These are phyloP conservation scores for Stipa capillata DNA, from an alignment of 176 grass and related monocot species.

Conservation along the genomic window DNA sequence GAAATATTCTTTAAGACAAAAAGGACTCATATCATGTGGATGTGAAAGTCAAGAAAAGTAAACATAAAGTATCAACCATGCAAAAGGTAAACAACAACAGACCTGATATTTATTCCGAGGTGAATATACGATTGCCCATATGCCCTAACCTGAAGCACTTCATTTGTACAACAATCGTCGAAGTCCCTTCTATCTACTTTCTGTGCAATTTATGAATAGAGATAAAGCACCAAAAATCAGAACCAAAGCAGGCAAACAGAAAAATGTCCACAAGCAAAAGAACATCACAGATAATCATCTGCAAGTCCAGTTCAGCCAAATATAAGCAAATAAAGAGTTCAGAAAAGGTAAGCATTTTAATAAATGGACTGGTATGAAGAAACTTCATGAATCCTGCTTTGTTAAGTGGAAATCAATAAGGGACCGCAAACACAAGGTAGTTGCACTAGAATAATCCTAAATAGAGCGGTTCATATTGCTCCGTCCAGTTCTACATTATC, in stretches of 20 bases:
- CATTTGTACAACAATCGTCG: conserved; percentile 69
- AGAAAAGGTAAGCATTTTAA: conserved; percentile 10
- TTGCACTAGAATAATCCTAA: conserved; percentile 13
- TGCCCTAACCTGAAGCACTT: conserved; percentile 81
- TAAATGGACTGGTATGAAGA: not conserved
- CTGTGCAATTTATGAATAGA: conserved; percentile 38
- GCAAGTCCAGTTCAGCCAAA: not conserved
- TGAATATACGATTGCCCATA: conserved; percentile 81
- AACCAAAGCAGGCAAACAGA: not conserved
- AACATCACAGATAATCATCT: conserved; percentile 2
- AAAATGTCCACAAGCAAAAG: not conserved
- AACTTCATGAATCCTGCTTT: conserved; percentile 10
- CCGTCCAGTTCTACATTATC: too few relatives aligned
- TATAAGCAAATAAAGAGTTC: conserved; percentile 15
- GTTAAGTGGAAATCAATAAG: not conserved
- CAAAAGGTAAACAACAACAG: conserved; percentile 8
- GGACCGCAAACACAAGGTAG: not conserved
- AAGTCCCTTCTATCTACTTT: conserved; percentile 38
- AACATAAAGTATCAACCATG: conserved; percentile 8
- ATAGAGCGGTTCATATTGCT: not conserved
- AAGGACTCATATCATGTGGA: not conserved
- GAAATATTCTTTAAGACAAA: not conserved
- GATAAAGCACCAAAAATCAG: conserved; percentile 5
- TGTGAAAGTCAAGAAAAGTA: conserved; percentile 3
- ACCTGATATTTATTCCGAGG: conserved; percentile 97